Conservation (phyloP, 2,329 filamentous ascomycete species). For the Furcasterigmium furcatum region DNA sequence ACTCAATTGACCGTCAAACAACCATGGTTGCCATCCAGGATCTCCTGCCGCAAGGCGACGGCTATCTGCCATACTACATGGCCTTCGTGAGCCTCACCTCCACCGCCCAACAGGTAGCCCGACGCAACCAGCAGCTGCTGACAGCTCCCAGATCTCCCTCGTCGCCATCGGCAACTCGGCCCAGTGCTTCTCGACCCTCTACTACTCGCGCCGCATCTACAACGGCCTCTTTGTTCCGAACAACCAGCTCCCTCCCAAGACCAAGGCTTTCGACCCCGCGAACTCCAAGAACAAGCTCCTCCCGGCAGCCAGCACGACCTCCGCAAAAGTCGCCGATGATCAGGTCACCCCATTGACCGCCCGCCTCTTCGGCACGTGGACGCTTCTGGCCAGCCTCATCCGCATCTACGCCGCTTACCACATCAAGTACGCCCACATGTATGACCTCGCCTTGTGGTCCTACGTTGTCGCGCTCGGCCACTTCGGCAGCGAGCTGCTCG, state of each 20-base stretch:
- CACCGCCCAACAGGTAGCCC: too few species aligned
- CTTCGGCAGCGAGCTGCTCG: slow-evolving; percentile 76
- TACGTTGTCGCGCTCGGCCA: slow-evolving; percentile 75
- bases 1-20: neutral
- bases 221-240: slow-evolving; percentile 59
- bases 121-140: too few species aligned
- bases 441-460: slow-evolving; percentile 78
- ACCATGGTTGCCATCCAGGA: slow-evolving; percentile 42
- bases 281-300: slow-evolving; percentile 52
- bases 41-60: slow-evolving; percentile 46
- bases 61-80: slow-evolving; percentile 58
- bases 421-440: slow-evolving; percentile 67
- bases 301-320: slow-evolving; percentile 36
- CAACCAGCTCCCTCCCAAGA: slow-evolving; percentile 35
- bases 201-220: slow-evolving; percentile 87
- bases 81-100: too few species aligned
- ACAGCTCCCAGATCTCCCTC: slow-evolving; percentile 70
- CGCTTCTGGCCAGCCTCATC: slow-evolving; percentile 72
- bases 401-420: slow-evolving; percentile 83
- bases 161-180: slow-evolving; percentile 81
- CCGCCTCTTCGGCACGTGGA: slow-evolving; percentile 86
- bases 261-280: slow-evolving; percentile 43
- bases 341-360: slow-evolving; percentile 73
- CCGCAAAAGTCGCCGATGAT: slow-evolving; percentile 45
- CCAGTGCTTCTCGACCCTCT: slow-evolving; percentile 76